Percentiles rank a stretch among this genome's conserved stretches.
Evolutionary conservation across 2,329 filamentous ascomycete genomes (phyloP).

Genomic region (Ophiognomonia clavigignenti-juglandacearum): DNA sequence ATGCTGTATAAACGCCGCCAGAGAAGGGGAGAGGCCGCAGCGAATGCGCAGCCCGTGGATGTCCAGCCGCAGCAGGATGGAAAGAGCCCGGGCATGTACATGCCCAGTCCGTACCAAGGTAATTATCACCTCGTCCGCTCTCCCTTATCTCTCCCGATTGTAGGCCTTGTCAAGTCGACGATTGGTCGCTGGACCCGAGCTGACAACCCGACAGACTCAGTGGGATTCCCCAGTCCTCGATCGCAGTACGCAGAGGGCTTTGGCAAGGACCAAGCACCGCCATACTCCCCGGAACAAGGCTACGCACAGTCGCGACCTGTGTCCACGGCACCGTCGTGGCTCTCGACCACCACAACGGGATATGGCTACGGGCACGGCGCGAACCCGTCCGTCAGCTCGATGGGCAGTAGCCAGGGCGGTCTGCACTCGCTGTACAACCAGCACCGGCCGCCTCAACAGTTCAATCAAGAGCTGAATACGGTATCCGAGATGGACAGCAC

Average conservation of each 20-base stretch:
- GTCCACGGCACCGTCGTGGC: conserved; percentile 7
- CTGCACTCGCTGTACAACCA: not conserved
- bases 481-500: conserved; percentile 12
- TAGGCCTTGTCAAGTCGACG: no score
- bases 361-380: not conserved
- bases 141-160: no score
- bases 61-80: not conserved
- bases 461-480: conserved; percentile 1
- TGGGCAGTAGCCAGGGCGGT: not conserved
- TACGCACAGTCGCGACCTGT: conserved; percentile 2
- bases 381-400: conserved; percentile 8
- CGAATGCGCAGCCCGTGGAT: not conserved
- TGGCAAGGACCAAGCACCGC: not conserved
- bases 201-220: not conserved
- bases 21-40: not conserved
- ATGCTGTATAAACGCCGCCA: not conserved
- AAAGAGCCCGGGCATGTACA: conserved; percentile 1
- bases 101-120: conserved; percentile 14
- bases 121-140: not conserved
- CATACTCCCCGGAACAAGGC: not conserved
- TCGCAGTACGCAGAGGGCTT: not conserved
- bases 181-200: not conserved
- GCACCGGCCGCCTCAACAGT: not conserved
- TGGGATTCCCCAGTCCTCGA: not conserved
- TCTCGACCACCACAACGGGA: not conserved